Percentiles rank a stretch among this genome's conserved stretches.
These are phyloP conservation scores for Scutellaria galericulata DNA, from an alignment of 257 asterid genomes.

Conservation along the genomic window DNA sequence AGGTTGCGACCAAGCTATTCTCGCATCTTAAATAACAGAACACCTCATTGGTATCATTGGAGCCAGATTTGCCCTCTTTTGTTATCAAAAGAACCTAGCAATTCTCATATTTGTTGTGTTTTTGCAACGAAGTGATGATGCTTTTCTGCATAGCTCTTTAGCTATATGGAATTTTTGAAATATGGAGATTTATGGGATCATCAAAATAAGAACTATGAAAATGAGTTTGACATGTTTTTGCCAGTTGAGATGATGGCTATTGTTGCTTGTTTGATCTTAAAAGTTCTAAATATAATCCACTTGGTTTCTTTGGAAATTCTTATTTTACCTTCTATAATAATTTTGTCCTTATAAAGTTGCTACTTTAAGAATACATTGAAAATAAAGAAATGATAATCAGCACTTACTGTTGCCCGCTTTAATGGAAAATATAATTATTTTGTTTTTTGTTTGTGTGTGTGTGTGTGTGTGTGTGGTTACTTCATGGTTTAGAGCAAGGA, in stretches of 20 bases:
- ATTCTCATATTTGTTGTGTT: conserved; percentile 31
- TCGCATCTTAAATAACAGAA: conserved; percentile 52
- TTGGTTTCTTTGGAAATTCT: not conserved
- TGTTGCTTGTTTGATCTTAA: conserved; percentile 16
- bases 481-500: too few relatives aligned
- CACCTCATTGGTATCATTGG: conserved; percentile 24
- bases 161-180: conserved; percentile 40
- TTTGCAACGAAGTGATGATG: conserved; percentile 29
- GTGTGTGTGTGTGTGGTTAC: too few relatives aligned
- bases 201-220: conserved; percentile 43
- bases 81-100: conserved; percentile 14
- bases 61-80: conserved; percentile 26
- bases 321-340: not conserved
- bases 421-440: too few relatives aligned
- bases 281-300: not conserved
- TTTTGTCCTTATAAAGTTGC: not conserved
- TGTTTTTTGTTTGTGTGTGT: too few relatives aligned
- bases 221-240: conserved; percentile 28
- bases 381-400: too few relatives aligned
- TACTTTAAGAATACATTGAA: too few relatives aligned
- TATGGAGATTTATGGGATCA: conserved; percentile 34
- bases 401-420: too few relatives aligned
- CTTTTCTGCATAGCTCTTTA: conserved; percentile 31
- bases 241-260: conserved; percentile 18
- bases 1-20: conserved; percentile 58